Conservation (phyloP, 495 filamentous ascomycete species). For the Antarctomyces pellizariae region DNA sequence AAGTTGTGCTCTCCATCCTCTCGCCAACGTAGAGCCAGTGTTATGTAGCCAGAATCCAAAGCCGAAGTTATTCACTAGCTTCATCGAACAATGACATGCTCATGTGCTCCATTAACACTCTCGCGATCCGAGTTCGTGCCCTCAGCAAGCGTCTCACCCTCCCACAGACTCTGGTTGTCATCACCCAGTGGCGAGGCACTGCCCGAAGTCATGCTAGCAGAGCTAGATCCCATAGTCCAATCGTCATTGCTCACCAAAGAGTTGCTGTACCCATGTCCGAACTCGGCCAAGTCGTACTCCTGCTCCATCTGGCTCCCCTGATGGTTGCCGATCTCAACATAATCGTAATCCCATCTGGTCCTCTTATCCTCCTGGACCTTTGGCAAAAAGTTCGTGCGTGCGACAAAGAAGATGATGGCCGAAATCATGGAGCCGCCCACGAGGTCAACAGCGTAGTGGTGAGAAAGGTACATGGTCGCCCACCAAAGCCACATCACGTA, state of each 20-base stretch:
- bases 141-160: conserved; percentile 13
- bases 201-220: conserved; percentile 19
- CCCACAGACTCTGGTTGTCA: conserved; percentile 6
- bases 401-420: conserved; percentile 55
- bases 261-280: background rate
- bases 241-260: conserved; percentile 15
- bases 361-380: conserved; percentile 59
- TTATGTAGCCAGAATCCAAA: too few relatives aligned
- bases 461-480: conserved; percentile 94
- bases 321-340: conserved; percentile 49
- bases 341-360: conserved; percentile 90
- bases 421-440: conserved; percentile 68
- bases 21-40: too few relatives aligned
- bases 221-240: conserved; percentile 20
- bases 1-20: too few relatives aligned
- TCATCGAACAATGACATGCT: too few relatives aligned
- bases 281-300: conserved; percentile 9
- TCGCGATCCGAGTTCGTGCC: too few relatives aligned
- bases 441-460: conserved; percentile 88
- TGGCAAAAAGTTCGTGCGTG: conserved; percentile 58
- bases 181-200: conserved; percentile 18
- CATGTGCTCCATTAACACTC: too few relatives aligned
- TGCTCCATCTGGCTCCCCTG: conserved; percentile 9
- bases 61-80: too few relatives aligned
- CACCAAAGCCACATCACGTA: conserved; percentile 90